A percentile compares a stretch with the other conserved stretches of the same genome.
Evolutionary conservation across 2,329 filamentous ascomycete genomes (phyloP).

Genomic region (Penicillium polonicum): DNA sequence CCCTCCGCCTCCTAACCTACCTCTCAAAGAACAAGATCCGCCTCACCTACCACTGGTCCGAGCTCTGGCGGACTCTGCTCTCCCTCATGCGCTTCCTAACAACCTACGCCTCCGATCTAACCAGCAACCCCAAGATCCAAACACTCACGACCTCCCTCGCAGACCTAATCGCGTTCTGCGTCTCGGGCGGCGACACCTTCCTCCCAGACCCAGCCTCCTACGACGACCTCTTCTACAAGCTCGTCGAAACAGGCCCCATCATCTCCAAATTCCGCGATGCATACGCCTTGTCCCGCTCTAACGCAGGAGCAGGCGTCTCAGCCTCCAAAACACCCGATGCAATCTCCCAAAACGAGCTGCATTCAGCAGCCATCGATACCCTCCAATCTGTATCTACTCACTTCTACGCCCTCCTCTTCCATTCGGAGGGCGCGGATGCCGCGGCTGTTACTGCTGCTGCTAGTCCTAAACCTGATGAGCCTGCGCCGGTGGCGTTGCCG

Average conservation of each 20-base stretch:
- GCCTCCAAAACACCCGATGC: conserved; percentile 17
- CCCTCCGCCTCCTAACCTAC: conserved; percentile 79
- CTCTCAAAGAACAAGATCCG: conserved; percentile 79
- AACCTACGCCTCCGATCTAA: conserved; percentile 78
- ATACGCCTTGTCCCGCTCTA: conserved; percentile 41
- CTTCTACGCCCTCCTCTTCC: conserved; percentile 75
- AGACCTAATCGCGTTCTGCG: conserved; percentile 76
- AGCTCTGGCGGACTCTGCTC: conserved; percentile 86
- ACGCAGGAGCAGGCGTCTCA: conserved; percentile 22
- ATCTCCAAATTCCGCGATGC: conserved; percentile 77
- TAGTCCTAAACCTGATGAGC: conserved; percentile 24
- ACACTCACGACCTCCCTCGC: conserved; percentile 74
- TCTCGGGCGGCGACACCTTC: conserved; percentile 87
- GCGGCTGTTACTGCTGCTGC: conserved; percentile 11
- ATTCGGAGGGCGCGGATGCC: conserved; percentile 47
- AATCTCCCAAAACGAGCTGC: conserved; percentile 23
- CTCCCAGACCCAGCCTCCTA: conserved; percentile 83
- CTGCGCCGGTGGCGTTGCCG: conserved; percentile 30
- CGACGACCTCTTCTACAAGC: conserved; percentile 97
- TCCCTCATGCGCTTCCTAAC: conserved; percentile 87
- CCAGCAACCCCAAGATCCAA: conserved; percentile 65
- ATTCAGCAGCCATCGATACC: conserved; percentile 73
- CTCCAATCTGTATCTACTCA: conserved; percentile 76
- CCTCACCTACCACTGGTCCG: conserved; percentile 88
- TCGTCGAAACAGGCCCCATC: conserved; percentile 85